phyloP scores from a whole-genome alignment of 164 flowering plant genomes.

The Amborella trichopoda region DNA sequence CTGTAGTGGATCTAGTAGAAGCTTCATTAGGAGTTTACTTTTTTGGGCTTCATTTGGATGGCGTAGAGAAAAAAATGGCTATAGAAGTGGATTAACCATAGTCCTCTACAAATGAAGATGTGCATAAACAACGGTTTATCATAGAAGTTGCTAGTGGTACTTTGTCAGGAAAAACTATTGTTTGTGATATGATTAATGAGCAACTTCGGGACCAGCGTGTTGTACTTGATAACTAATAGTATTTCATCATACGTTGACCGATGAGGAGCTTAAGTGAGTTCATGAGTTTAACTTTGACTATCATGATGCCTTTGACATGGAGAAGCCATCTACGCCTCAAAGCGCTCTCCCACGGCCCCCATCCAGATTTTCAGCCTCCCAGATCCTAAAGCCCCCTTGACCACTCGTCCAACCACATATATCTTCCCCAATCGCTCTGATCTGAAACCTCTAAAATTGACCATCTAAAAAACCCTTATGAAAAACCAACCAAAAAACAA shows the following conservation, averaged over 20 bases:
- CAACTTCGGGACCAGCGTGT: conserved; percentile 98
- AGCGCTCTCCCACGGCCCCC: too few relatives aligned
- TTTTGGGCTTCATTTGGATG: conserved; percentile 79
- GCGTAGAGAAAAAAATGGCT: conserved; percentile 22
- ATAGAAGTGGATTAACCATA: conserved; percentile 35
- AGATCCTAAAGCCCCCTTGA: too few relatives aligned
- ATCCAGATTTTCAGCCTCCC: too few relatives aligned
- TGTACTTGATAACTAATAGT: conserved; percentile 94
- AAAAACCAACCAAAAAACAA: too few relatives aligned
- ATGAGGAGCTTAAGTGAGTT: conserved; percentile 64
- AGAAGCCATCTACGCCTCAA: too few relatives aligned
- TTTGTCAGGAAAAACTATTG: conserved; percentile 93
- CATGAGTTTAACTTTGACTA: conserved; percentile 96
- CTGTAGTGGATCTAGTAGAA: conserved; percentile 65
- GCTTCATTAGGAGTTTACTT: conserved; percentile 76
- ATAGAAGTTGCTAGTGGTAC: conserved; percentile 99
- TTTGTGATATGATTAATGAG: conserved; percentile 92
- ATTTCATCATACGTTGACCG: conserved; percentile 68
- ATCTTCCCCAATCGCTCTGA: too few relatives aligned
- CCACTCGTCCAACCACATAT: too few relatives aligned
- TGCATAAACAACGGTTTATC: conserved; percentile 65
- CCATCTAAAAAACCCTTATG: too few relatives aligned
- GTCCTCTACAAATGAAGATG: conserved; percentile 37
- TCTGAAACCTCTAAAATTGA: too few relatives aligned
- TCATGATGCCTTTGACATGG: too few relatives aligned